Evolutionary conservation across 768 basidiomycete species (phyloP), one percentile per base, ranked within the genome.

Genomic region (Leucosporidium yakuticum): DNA sequence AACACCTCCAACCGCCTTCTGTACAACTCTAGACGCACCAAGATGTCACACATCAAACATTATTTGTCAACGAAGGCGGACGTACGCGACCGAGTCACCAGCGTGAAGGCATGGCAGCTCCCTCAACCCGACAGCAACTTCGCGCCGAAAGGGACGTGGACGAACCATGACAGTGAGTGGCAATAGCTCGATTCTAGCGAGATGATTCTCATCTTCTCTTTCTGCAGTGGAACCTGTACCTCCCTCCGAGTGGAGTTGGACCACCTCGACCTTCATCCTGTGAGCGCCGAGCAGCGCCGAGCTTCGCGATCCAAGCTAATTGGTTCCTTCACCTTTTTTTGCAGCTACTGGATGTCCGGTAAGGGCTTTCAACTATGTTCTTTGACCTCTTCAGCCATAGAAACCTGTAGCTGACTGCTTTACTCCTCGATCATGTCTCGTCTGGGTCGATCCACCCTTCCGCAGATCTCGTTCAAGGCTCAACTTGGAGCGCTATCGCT

Each of bases 331-430:
- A 0, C 31, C 60, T 54, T 0, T 60, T 67, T 50, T 12, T 60
- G 11, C 62, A 49, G 39, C 2, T 71, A 68, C 67, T 71, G 70
- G 67, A 50, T 59, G 29, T 58, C 63, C 21, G 64, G 58, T 39
- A 23, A 55, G 39, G 44, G 32, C 29, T 3, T 29, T 29, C 31
- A 7, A 44, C 60, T 23, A 2, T 19, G 6, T 17, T 21, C 2
- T 23, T 5, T 23, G n/a, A 27, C 21, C 3, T 48, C 21, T 48
- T 48, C 12, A 48, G 47, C 17, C 15, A 4, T 48, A 14, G 20
- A 20, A 6, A 6, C 23, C 32, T 20, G 15, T 47, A 44, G 4
- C 11, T 4, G 31, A 56, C 7, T 9, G 21, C 55, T 12, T 2
- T 4, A 14, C 31, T 56, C 29, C 15, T 21, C 11, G 8, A 5